These are phyloP conservation scores for Fulvia fulva DNA, from an alignment of 2,329 filamentous ascomycete genomes.

Conservation along the genomic window DNA sequence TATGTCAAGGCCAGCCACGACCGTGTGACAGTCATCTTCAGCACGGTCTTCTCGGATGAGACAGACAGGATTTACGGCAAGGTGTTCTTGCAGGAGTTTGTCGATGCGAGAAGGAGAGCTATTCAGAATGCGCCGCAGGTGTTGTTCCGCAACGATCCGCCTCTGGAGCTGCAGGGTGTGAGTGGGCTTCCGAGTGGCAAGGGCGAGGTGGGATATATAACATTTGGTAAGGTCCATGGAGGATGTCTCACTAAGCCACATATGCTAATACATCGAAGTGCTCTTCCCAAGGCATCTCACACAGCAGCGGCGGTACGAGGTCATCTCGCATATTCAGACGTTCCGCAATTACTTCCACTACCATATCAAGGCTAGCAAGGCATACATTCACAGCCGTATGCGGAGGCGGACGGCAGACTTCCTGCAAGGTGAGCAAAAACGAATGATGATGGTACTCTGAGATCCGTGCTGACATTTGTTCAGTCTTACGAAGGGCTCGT, in stretches of 20 bases:
- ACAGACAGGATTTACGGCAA: conserved; percentile 97
- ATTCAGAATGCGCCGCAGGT: conserved; percentile 99
- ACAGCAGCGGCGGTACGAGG: conserved; percentile 82
- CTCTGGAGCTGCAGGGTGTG: conserved; percentile 82
- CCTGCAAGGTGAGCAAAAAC: conserved; percentile 69
- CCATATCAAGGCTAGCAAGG: conserved; percentile 99
- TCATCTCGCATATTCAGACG: conserved; percentile 98
- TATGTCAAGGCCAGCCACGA: conserved; percentile 98
- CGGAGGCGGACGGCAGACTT: conserved; percentile 96
- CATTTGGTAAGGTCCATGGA: conserved; percentile 67
- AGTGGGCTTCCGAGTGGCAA: conserved; percentile 75
- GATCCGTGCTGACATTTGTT: conserved; percentile 5
- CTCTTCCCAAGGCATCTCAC: conserved; percentile 94
- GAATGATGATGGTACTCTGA: not conserved
- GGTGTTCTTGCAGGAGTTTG: conserved; percentile 98
- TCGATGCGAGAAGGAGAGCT: conserved; percentile 87
- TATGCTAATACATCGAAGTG: conserved; percentile 52
- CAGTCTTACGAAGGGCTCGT: conserved; percentile 90
- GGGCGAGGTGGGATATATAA: conserved; percentile 93
- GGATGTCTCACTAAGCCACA: not conserved
- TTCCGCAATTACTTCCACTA: conserved; percentile 99
- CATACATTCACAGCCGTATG: conserved; percentile 98
- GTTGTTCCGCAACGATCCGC: conserved; percentile 89
- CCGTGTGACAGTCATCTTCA: conserved; percentile 97
- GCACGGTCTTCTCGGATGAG: conserved; percentile 95